phyloP scores from a whole-genome alignment of 495 filamentous ascomycete species.

The Daldinia grandis region DNA sequence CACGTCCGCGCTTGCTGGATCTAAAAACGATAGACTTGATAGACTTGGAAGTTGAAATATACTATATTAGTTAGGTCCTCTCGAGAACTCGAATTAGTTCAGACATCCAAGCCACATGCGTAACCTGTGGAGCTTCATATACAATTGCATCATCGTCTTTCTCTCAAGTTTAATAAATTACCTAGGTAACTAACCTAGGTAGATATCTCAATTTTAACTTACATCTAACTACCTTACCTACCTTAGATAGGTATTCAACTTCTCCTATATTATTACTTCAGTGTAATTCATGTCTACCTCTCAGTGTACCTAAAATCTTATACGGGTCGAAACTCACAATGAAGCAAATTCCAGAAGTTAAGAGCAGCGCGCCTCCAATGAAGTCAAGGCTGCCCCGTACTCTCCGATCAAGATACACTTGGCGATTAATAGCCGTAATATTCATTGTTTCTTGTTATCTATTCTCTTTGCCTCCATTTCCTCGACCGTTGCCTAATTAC shows the following conservation, averaged over 20 bases:
- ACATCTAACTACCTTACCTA: too few species aligned
- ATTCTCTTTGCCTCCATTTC: conserved; percentile 53
- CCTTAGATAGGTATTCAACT: too few species aligned
- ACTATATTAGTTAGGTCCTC: conserved; percentile 2
- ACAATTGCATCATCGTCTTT: conserved; percentile 29
- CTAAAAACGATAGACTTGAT: background rate
- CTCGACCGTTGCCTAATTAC: conserved; percentile 55
- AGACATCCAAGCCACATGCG: conserved; percentile 26
- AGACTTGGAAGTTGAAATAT: conserved; percentile 11
- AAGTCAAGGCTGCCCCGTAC: conserved; percentile 6
- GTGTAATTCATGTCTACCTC: background rate
- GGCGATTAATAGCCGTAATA: conserved; percentile 45
- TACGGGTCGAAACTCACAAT: conserved; percentile 18
- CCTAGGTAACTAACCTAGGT: background rate
- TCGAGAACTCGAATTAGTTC: background rate
- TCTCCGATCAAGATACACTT: conserved; percentile 32
- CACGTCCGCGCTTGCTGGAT: background rate
- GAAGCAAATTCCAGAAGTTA: conserved; percentile 29
- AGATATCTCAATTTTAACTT: background rate
- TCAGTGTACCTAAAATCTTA: background rate
- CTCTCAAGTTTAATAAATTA: background rate
- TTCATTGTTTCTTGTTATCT: conserved; percentile 49
- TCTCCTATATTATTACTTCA: background rate
- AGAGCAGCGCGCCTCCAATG: conserved; percentile 1
- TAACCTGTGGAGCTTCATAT: conserved; percentile 19